Base-by-base conservation (phyloP, 345 rosid genomes). In the Excoecaria agallocha region DNA sequence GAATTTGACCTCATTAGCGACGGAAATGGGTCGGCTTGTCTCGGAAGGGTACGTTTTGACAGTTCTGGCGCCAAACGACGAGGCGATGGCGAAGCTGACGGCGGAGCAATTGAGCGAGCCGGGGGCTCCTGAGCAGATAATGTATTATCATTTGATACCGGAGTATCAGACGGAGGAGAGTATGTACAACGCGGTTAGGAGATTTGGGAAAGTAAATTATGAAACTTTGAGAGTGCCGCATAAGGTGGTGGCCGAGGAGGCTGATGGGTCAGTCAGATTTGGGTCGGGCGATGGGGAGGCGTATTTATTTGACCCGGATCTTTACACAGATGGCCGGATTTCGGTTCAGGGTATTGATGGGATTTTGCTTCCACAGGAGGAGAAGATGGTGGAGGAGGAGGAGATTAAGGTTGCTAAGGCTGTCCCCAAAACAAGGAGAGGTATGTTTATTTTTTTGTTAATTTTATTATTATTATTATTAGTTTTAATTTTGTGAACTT, bases 141-240 rank as follows among this genome's bases (percentile, higher is more conserved):
- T 91, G 3, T 92, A 91, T 51, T 95, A 91, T 77, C 99, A 95
- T 43, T 82, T 95, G 16, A 85, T 95, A 22, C 99, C 98, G 1
- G 99, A 95, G 89, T 94, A 94, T 69, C 98, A 94, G 67, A 94
- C 98, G 0, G 98, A 94, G 48, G 98, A 94, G 85, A 94, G 99
- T 64, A 93, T 95, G 98, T 95, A 95, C 77, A 95, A 95, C 74
- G 90, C 98, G 74, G 98, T 43, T 43, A 43, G 46, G 46, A 82
- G 99, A 81, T 91, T 93, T 39, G 98, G 98, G 74, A 93, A 91
- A 58, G 93, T 95, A 12, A 78, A 83, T 66, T 95, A 93, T 11
- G 98, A 95, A 22, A 93, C 99, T 0, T 75, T 95, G 81, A 82
- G 96, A 75, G 77, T 93, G 83, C 98, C 99, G 22, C 93, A 91